Evolutionary conservation across 202 grass and related monocot genomes (phyloP), one percentile per base, ranked within the genome.

Genomic region (Saccharum hybrid): DNA sequence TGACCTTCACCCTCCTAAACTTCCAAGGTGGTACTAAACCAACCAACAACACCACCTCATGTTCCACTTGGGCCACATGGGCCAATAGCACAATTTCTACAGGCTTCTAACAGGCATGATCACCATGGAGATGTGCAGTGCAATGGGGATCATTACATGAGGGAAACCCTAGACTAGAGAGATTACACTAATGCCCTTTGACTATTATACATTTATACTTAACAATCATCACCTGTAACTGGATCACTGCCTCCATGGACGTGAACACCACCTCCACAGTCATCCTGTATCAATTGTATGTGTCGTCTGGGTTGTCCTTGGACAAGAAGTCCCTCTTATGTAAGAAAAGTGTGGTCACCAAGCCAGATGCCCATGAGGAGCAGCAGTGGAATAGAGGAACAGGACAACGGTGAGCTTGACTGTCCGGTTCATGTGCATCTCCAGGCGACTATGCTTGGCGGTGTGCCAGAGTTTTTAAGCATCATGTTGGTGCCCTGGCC

Each of bases 51-150:
- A 42, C 0, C 42, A 43, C 10, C 41, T 42, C 41, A 42, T 42
- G 41, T 42, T 2, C 41, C 41, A 43, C 10, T 12, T 43, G 31
- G 3, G 31, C 31, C 31, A 33, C 31, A 3, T 33, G 42, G 3
- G 42, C 42, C 42, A 12, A 2, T 6, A 3, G 11, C 42, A 12
- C 2, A 12, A 12, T 10, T 43, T 3, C 2, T 43, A 10, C 2
- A 39, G 37, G 37, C 37, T 7, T 34, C 33, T 34, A 36, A 36
- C 34, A 0, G 4, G 3, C 39, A 92, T 79, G 52, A 94, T 34
- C 88, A 94, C 92, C 94, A 97, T 97, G 34, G 94, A 94, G 40
- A 97, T 97, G 88, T 89, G 90, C 26, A 94, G 78, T 33, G 75
- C 87, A 74, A 97, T 97, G 26, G 94, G 94, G 64, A 97, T 86